Conservation (phyloP, 257 asterid species). For the Thymus quinquecostatus region DNA sequence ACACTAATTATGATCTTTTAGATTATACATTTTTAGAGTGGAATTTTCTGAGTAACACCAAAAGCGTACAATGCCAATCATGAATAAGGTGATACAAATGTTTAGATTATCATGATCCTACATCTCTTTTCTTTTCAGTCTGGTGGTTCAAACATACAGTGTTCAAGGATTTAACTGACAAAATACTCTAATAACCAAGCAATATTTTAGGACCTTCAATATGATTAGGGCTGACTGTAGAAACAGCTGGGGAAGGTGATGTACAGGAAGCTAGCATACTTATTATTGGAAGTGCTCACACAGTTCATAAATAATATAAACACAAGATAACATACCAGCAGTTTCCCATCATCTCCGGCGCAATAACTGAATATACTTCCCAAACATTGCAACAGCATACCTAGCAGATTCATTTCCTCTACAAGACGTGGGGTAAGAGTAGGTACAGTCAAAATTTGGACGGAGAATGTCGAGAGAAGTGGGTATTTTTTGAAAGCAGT, state of each 20-base stretch:
- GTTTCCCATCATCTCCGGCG: slow-evolving; percentile 72
- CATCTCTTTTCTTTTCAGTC: slow-evolving; percentile 1
- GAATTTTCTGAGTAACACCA: not conserved
- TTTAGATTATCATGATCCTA: slow-evolving; percentile 5
- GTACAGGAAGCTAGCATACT: slow-evolving; percentile 2
- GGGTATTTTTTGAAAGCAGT: slow-evolving; percentile 55
- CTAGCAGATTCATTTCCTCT: slow-evolving; percentile 86
- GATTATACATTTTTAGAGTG: not conserved
- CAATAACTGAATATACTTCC: slow-evolving; percentile 64
- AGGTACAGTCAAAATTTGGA: slow-evolving; percentile 91
- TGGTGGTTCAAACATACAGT: not conserved
- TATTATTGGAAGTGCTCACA: slow-evolving; percentile 19
- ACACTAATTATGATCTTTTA: not conserved
- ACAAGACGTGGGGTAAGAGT: slow-evolving; percentile 89
- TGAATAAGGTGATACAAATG: not conserved
- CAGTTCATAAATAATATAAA: slow-evolving; percentile 14
- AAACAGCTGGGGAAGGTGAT: slow-evolving; percentile 7
- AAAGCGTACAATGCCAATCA: slow-evolving; percentile 1
- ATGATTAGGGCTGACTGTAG: slow-evolving; percentile 7
- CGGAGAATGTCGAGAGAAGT: slow-evolving; percentile 80
- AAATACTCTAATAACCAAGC: not conserved
- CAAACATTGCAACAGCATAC: slow-evolving; percentile 74
- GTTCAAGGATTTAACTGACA: not conserved
- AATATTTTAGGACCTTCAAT: slow-evolving; percentile 1
- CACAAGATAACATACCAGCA: slow-evolving; percentile 59